These are phyloP conservation scores for Cystobasidium sp. DNA, from an alignment of 1,284 basidiomycete species.

Conservation along the genomic window DNA sequence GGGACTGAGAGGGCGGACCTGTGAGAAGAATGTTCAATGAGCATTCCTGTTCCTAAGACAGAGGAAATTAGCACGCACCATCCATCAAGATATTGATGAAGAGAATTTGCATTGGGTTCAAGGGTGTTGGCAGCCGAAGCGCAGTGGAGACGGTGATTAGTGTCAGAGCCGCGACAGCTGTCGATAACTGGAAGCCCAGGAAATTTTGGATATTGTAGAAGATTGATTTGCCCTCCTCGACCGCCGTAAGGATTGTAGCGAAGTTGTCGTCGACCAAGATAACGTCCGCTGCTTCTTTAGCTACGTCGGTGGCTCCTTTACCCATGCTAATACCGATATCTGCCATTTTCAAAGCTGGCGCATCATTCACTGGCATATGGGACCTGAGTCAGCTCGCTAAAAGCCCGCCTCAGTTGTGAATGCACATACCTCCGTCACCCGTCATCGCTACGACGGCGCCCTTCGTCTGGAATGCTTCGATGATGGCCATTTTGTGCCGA, in stretches of 20 bases:
- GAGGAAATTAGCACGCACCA: constrained; percentile 62
- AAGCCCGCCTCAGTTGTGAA: background rate
- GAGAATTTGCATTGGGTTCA: constrained; percentile 98
- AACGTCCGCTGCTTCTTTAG: constrained; percentile 96
- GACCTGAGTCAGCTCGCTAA: background rate
- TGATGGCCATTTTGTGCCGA: constrained; percentile 95
- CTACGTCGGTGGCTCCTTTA: constrained; percentile 90
- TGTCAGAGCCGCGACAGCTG: constrained; percentile 90
- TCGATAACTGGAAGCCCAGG: constrained; percentile 93
- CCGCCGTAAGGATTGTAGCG: constrained; percentile 86
- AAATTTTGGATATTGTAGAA: constrained; percentile 99
- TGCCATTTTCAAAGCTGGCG: constrained; percentile 94
- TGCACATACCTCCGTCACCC: constrained; percentile 75
- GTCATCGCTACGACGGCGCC: constrained; percentile 96
- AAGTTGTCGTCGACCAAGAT: constrained; percentile 98
- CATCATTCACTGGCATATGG: constrained; percentile 78
- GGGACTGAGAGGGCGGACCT: constrained; percentile 88
- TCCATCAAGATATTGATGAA: constrained; percentile 99
- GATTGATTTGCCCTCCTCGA: constrained; percentile 92
- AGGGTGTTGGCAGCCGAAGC: constrained; percentile 83
- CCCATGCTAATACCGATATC: constrained; percentile 99
- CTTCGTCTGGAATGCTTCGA: constrained; percentile 85
- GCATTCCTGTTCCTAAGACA: background rate
- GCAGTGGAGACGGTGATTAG: constrained; percentile 92
- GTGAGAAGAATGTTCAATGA: constrained; percentile 25